Conservation (phyloP, 805 yeast genomes). For the Teunomyces kruisii region DNA sequence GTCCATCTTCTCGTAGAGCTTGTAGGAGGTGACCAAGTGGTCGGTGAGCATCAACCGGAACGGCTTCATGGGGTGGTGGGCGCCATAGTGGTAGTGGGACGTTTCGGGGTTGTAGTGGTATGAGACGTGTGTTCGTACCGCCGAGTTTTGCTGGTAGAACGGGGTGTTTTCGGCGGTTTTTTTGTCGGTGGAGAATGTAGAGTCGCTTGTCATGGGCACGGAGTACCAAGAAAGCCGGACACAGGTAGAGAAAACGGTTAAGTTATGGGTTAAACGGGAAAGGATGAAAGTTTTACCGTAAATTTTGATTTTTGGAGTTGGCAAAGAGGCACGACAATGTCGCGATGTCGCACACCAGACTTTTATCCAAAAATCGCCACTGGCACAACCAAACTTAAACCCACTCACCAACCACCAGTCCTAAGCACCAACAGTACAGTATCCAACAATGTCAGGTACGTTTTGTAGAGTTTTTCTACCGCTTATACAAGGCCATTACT, state of each 20-base stretch:
- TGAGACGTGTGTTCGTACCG: slow-evolving; percentile 52
- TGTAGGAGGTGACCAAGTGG: slow-evolving; percentile 82
- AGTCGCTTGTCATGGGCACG: background rate
- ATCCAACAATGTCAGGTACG: slow-evolving; percentile 13
- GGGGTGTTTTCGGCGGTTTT: slow-evolving; percentile 35
- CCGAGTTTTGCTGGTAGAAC: slow-evolving; percentile 21
- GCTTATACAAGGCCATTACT: background rate
- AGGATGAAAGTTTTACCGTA: too few relatives aligned
- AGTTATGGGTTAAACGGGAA: too few relatives aligned
- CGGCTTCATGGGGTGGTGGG: slow-evolving; percentile 98
- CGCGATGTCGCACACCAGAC: background rate
- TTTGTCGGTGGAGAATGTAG: slow-evolving; percentile 34
- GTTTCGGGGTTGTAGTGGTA: slow-evolving; percentile 87
- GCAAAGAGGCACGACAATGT: background rate
- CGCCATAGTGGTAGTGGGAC: slow-evolving; percentile 83
- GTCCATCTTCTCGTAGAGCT: slow-evolving; percentile 87
- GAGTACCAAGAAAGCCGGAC: background rate
- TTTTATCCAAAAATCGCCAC: slow-evolving; percentile 3
- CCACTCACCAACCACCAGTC: too few relatives aligned
- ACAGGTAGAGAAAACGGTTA: too few relatives aligned
- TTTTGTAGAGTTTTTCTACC: background rate
- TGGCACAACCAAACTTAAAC: background rate
- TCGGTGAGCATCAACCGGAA: slow-evolving; percentile 91
- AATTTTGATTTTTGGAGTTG: background rate
- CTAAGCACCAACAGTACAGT: too few relatives aligned